Evolutionary conservation across 371 early-diverging fungal species (phyloP), one percentile per base, ranked within the genome.

Genomic region (Catenaria anguillulae): DNA sequence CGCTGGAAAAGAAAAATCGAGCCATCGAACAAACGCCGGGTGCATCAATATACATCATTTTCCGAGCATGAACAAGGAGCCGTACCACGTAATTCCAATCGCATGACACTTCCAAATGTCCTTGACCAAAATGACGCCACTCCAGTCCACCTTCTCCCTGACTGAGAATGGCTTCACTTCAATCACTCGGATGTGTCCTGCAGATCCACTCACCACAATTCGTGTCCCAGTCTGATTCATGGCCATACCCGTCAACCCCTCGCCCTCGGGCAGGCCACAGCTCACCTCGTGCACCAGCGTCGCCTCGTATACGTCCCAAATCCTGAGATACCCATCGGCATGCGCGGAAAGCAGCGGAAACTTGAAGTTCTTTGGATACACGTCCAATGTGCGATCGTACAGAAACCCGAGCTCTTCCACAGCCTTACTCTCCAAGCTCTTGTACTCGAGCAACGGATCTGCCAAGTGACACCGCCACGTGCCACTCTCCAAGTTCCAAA

Each of bases 141-240:
- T 5, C 40, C 40, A 40, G 10, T 17, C 5, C 40, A 5, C 40
- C 5, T 40, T 5, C 40, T 40, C 17, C 40, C 40, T 5, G 40
- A 40, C 40, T 40, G 29, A 29, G 15, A 50, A 15, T 23, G 52
- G 52, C 8, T 4, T 75, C 35, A 87, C 63, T 67, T 88, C 83
- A 26, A 92, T 68, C 29, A 96, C 67, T 64, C 81, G 77, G 21
- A 86, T 85, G 5, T 87, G 82, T 46, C 84, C 82, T 64, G 92
- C 88, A 33, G 79, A 74, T 56, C 85, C 84, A 13, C 93, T 94
- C 0, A 93, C 84, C 29, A 91, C 72, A 48, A 87, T 84, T 48
- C 92, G 67, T 1, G 82, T 77, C 66, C 84, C 82, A 62, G 93
- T 93, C 42, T 76, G 70, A 65, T 85, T 82, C 21, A 92, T 76